Conservation (phyloP, 345 rosid genomes). For the Microcos paniculata region DNA sequence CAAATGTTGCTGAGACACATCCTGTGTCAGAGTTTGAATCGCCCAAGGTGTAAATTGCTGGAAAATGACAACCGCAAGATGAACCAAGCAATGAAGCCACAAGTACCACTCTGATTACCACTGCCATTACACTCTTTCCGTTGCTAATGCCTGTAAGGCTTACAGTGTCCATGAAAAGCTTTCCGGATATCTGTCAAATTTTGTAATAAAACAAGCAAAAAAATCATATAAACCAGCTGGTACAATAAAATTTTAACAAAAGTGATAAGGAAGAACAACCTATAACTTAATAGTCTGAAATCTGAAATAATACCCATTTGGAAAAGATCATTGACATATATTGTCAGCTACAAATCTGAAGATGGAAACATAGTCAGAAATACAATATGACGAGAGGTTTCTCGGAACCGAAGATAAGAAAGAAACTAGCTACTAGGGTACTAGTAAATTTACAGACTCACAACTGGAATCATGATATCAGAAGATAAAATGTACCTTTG, state of each 20-base stretch:
- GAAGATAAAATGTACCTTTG: not conserved
- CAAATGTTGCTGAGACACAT: slow-evolving; percentile 15
- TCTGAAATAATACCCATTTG: not conserved
- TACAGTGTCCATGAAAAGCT: not conserved
- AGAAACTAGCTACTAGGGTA: too few species aligned
- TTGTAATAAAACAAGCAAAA: not conserved
- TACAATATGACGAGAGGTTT: not conserved
- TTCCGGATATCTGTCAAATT: not conserved
- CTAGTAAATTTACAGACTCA: not conserved
- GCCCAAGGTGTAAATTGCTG: slow-evolving; percentile 22
- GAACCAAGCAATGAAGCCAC: slow-evolving; percentile 3
- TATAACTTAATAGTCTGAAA: too few species aligned
- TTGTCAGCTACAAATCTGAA: not conserved
- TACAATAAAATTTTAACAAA: not conserved
- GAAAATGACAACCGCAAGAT: slow-evolving; percentile 14
- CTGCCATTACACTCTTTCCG: not conserved
- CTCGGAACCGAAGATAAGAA: too few species aligned
- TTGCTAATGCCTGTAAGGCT: not conserved
- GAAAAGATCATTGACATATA: not conserved
- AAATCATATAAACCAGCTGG: not conserved
- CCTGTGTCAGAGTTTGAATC: slow-evolving; percentile 37
- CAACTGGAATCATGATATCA: not conserved
- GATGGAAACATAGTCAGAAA: not conserved
- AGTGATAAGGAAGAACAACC: too few species aligned
- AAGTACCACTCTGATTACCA: not conserved